phyloP scores from a whole-genome alignment of 345 rosid species.

The Populus simonii region DNA sequence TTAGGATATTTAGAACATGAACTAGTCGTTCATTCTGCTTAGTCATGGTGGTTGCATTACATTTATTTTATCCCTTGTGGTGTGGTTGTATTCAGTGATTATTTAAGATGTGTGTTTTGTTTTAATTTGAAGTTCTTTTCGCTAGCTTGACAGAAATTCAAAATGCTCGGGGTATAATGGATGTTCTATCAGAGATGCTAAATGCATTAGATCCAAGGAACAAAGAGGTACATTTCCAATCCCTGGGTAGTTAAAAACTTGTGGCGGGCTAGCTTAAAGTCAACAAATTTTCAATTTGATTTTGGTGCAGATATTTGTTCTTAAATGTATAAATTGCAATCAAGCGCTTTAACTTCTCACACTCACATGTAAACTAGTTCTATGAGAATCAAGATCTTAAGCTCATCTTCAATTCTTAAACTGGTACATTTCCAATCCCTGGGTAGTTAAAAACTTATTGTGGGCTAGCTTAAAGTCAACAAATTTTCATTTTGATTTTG shows the following conservation, averaged over 20 bases:
- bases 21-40: background rate
- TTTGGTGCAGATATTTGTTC: background rate
- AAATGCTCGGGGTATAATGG: slow-evolving; percentile 96
- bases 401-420: background rate
- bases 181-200: slow-evolving; percentile 97
- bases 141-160: slow-evolving; percentile 91
- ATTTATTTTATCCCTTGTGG: background rate
- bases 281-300: background rate
- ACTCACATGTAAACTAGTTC: background rate
- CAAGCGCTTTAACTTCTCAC: background rate
- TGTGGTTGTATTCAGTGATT: slow-evolving; percentile 1
- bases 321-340: background rate
- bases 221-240: slow-evolving; percentile 61
- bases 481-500: background rate
- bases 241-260: background rate
- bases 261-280: background rate
- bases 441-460: background rate
- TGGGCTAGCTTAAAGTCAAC: background rate
- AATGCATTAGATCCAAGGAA: slow-evolving; percentile 86
- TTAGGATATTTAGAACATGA: background rate
- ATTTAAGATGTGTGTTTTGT: slow-evolving; percentile 7
- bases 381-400: background rate
- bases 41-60: slow-evolving; percentile 7
- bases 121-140: slow-evolving; percentile 32
- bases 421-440: slow-evolving; percentile 40